A percentile compares a stretch with the other conserved stretches of the same genome.
Conservation (phyloP, 805 yeast species). For the Wickerhamiella domercqiae region DNA sequence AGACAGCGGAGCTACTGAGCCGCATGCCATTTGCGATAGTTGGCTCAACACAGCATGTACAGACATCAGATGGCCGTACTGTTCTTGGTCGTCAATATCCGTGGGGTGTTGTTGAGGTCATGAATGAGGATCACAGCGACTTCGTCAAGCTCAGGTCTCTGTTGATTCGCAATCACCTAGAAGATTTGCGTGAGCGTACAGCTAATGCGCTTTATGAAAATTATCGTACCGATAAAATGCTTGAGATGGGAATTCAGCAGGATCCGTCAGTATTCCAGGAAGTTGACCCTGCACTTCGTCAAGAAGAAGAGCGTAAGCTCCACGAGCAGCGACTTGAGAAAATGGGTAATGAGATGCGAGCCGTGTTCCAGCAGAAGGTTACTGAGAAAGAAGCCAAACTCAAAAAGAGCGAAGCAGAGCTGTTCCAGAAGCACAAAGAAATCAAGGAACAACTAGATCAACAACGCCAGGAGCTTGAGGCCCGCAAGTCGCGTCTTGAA, state of each 20-base stretch:
- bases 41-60: constrained; percentile 66
- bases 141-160: constrained; percentile 79
- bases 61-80: constrained; percentile 52
- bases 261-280: constrained; percentile 88
- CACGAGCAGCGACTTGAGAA: constrained; percentile 89
- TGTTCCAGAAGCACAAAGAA: constrained; percentile 88
- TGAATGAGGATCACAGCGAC: constrained; percentile 86
- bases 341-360: constrained; percentile 93
- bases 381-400: constrained; percentile 92
- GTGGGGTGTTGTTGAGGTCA: constrained; percentile 95
- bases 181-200: constrained; percentile 84
- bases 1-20: constrained; percentile 49
- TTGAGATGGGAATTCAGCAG: constrained; percentile 74
- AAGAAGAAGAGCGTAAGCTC: constrained; percentile 81
- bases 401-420: constrained; percentile 91
- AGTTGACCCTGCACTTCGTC: constrained; percentile 81
- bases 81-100: constrained; percentile 92
- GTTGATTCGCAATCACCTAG: constrained; percentile 77
- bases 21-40: constrained; percentile 86
- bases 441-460: constrained; percentile 87
- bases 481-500: constrained; percentile 62
- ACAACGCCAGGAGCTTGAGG: constrained; percentile 82
- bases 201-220: constrained; percentile 63
- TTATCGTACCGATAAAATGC: constrained; percentile 74
- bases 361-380: constrained; percentile 91